Conservation (phyloP, 768 basidiomycete species). For the Hypsizygus marmoreus region DNA sequence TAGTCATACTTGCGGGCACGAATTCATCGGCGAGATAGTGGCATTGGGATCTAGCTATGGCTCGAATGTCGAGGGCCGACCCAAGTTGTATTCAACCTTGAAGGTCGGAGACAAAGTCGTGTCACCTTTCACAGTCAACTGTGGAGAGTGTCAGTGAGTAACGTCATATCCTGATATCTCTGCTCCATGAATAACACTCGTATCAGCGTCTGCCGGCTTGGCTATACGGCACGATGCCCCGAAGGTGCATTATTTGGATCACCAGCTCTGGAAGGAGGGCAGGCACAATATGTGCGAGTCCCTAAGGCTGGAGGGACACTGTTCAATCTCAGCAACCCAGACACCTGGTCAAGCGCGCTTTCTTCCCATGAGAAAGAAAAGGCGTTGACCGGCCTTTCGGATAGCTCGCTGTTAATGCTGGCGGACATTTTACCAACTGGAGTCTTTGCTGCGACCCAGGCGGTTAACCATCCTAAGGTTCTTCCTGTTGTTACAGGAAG, state of each 20-base stretch:
- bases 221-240: constrained; percentile 72
- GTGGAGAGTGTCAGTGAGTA: constrained; percentile 82
- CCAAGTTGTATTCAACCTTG: constrained; percentile 62
- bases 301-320: constrained; percentile 81
- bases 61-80: constrained; percentile 45
- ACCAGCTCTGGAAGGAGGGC: constrained; percentile 66
- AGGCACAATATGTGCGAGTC: constrained; percentile 79
- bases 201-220: constrained; percentile 66
- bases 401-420: constrained; percentile 69
- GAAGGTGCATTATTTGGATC: constrained; percentile 66
- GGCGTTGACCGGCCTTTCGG: constrained; percentile 47
- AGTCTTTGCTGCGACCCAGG: constrained; percentile 73
- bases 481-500: constrained; percentile 57
- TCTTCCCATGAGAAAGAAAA: constrained; percentile 35
- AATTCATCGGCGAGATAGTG: constrained; percentile 74
- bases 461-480: constrained; percentile 71
- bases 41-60: constrained; percentile 64
- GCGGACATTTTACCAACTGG: constrained; percentile 84
- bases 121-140: constrained; percentile 79
- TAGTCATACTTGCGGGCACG: constrained; percentile 73
- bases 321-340: constrained; percentile 57
- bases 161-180: neutral
- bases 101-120: constrained; percentile 77
- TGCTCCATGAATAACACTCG: neutral
- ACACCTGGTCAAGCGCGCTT: constrained; percentile 44